A percentile compares a stretch with the other conserved stretches of the same genome.
These are phyloP conservation scores for Aspergillus sp. DNA, from an alignment of 2,329 filamentous ascomycete species.

Conservation along the genomic window DNA sequence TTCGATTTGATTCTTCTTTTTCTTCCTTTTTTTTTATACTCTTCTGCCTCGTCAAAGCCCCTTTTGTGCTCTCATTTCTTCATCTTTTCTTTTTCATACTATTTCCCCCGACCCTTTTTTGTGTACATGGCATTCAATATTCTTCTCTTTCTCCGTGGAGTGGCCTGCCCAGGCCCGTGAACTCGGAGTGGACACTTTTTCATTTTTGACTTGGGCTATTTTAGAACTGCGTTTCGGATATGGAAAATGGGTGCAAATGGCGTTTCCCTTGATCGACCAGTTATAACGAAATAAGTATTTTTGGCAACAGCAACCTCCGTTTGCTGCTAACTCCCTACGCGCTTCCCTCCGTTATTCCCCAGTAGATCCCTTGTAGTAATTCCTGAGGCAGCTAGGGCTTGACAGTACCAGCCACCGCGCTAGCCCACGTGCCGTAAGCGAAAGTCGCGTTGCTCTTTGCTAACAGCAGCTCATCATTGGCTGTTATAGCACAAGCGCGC, in stretches of 20 bases:
- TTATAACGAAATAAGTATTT: slow-evolving; percentile 26
- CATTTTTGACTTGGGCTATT: slow-evolving; percentile 30
- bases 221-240: slow-evolving; percentile 38
- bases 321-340: neutral
- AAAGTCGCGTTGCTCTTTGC: neutral
- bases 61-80: slow-evolving; percentile 7
- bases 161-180: slow-evolving; percentile 17
- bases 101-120: slow-evolving; percentile 18
- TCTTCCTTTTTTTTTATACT: slow-evolving; percentile 15
- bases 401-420: slow-evolving; percentile 1
- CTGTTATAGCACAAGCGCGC: slow-evolving; percentile 7
- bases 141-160: slow-evolving; percentile 24
- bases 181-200: slow-evolving; percentile 21
- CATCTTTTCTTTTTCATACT: slow-evolving; percentile 18
- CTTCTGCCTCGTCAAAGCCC: slow-evolving; percentile 2
- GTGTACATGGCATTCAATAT: slow-evolving; percentile 39
- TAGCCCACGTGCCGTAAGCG: neutral
- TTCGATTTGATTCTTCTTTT: slow-evolving; percentile 16
- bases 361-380: neutral
- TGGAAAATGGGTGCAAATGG: slow-evolving; percentile 39
- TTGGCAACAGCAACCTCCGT: slow-evolving; percentile 10
- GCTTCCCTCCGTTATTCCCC: neutral
- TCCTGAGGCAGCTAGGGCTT: neutral
- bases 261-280: slow-evolving; percentile 30
- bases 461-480: neutral